These are phyloP conservation scores for Diphasiastrum complanatum DNA, from an alignment of 83 land plant genomes.

Conservation along the genomic window DNA sequence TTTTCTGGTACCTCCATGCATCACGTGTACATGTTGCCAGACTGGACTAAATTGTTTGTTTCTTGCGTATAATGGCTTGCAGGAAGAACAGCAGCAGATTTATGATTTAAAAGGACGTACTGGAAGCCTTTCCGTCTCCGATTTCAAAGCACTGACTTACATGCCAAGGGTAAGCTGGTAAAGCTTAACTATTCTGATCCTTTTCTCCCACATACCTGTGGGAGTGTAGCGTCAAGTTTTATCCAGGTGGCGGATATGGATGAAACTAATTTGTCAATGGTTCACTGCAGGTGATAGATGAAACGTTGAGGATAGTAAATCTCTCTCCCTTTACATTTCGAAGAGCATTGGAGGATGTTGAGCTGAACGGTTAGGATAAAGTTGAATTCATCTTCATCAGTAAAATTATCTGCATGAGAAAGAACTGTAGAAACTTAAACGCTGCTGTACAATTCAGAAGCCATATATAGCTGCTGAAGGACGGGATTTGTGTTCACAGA, in stretches of 20 bases:
- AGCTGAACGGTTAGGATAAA: constrained; percentile 41
- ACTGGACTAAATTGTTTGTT: too few relatives aligned
- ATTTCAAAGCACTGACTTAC: too few relatives aligned
- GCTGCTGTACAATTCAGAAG: not conserved
- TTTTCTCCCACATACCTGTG: constrained; percentile 4
- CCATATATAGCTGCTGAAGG: not conserved
- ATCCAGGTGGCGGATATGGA: not conserved
- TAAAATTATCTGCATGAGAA: not conserved
- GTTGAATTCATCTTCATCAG: not conserved
- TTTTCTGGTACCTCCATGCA: too few relatives aligned
- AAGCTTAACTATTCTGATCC: too few relatives aligned
- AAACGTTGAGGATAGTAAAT: constrained; percentile 53
- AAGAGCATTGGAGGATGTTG: constrained; percentile 49
- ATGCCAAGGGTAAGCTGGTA: too few relatives aligned
- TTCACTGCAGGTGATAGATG: constrained; percentile 52
- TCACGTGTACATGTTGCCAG: too few relatives aligned
- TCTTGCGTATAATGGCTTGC: too few relatives aligned
- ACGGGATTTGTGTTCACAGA: constrained; percentile 26
- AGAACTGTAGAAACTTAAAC: not conserved
- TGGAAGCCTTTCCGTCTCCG: too few relatives aligned
- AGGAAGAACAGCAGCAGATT: too few relatives aligned
- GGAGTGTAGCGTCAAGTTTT: not conserved
- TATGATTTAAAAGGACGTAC: too few relatives aligned
- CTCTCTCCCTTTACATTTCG: constrained; percentile 61
- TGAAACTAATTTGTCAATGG: not conserved